These are phyloP conservation scores for Leptographium lundbergii DNA, from an alignment of 2,329 filamentous ascomycete genomes.

Conservation along the genomic window DNA sequence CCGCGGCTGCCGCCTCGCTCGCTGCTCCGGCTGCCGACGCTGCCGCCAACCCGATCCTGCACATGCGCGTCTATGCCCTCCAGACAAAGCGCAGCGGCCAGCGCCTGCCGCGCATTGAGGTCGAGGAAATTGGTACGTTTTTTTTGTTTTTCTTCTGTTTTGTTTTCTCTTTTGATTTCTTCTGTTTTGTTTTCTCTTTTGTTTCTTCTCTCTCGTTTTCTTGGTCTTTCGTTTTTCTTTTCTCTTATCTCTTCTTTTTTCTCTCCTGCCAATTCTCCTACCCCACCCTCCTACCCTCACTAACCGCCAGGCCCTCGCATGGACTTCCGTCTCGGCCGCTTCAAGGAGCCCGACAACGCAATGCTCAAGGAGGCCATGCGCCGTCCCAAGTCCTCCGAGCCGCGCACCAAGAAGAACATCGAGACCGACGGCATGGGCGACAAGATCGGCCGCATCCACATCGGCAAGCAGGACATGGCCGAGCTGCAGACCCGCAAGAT, in stretches of 20 bases:
- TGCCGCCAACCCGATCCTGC: slow-evolving; percentile 42
- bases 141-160: background rate
- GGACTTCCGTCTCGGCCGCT: slow-evolving; percentile 76
- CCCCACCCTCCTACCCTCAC: too few relatives aligned
- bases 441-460: slow-evolving; percentile 86
- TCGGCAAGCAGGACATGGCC: slow-evolving; percentile 78
- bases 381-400: slow-evolving; percentile 63
- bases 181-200: too few relatives aligned
- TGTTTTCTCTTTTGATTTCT: too few relatives aligned
- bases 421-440: slow-evolving; percentile 84
- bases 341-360: slow-evolving; percentile 63
- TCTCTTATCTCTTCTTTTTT: too few relatives aligned
- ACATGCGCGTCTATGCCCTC: slow-evolving; percentile 74
- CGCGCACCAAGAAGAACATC: slow-evolving; percentile 92
- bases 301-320: slow-evolving; percentile 53
- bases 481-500: slow-evolving; percentile 94
- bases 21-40: slow-evolving; percentile 15
- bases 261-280: too few relatives aligned
- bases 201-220: too few relatives aligned
- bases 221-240: too few relatives aligned
- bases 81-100: slow-evolving; percentile 77
- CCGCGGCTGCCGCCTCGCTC: slow-evolving; percentile 16
- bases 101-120: slow-evolving; percentile 63
- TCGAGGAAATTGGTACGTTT: slow-evolving; percentile 11
- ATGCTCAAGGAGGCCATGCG: slow-evolving; percentile 85